Evolutionary conservation across 495 filamentous ascomycete species (phyloP).

Genomic region (Aspergillus incahuasiensis): DNA sequence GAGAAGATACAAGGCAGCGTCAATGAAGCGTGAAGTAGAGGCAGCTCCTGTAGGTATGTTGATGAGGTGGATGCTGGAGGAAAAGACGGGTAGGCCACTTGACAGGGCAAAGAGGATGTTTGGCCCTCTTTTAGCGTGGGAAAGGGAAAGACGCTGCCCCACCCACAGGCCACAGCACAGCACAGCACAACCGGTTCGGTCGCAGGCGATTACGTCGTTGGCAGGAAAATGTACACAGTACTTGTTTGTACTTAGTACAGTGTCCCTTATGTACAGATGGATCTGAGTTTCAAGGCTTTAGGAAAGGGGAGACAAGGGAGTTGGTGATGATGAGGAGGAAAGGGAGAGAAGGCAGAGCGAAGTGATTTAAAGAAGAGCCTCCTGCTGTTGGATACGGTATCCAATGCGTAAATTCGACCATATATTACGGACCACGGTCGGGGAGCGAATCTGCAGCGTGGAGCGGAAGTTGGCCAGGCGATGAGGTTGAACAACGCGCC

Average conservation of each 20-base stretch:
- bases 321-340: slow-evolving; percentile 4
- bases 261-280: slow-evolving; percentile 14
- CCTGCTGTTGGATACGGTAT: background rate
- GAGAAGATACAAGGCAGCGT: slow-evolving; percentile 14
- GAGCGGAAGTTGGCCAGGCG: slow-evolving; percentile 16
- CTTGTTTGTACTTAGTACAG: slow-evolving; percentile 4
- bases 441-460: background rate
- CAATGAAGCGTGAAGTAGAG: background rate
- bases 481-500: slow-evolving; percentile 12
- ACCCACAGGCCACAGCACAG: slow-evolving; percentile 24
- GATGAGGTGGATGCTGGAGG: slow-evolving; percentile 27
- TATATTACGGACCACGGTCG: slow-evolving; percentile 18
- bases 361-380: slow-evolving; percentile 4
- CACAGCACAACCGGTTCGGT: slow-evolving; percentile 24
- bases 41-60: slow-evolving; percentile 11
- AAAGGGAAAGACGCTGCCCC: slow-evolving; percentile 30
- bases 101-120: slow-evolving; percentile 44
- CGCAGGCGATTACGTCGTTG: slow-evolving; percentile 28
- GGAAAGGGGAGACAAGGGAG: background rate
- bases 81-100: slow-evolving; percentile 34
- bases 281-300: background rate
- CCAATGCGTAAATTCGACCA: background rate
- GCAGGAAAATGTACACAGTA: slow-evolving; percentile 1
- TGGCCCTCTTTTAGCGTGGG: slow-evolving; percentile 47
- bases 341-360: background rate